These are phyloP conservation scores for Coemansia umbellata DNA, from an alignment of 192 early-diverging fungal genomes.

Conservation along the genomic window DNA sequence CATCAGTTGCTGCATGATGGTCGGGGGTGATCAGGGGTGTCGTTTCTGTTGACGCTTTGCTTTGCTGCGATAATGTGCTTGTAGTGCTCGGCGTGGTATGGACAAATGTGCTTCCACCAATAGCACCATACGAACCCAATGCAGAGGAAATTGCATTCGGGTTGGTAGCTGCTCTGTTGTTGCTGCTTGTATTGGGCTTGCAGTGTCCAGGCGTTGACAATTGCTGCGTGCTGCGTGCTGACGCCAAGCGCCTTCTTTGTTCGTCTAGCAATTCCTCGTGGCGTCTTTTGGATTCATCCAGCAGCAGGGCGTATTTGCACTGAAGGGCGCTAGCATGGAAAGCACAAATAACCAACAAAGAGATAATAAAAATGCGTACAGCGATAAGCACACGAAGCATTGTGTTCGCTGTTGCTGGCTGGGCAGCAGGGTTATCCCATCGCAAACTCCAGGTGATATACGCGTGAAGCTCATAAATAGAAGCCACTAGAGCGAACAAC, in stretches of 20 bases:
- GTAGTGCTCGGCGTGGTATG: slow-evolving; percentile 10
- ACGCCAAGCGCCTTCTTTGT: background rate
- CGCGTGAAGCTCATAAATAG: slow-evolving; percentile 33
- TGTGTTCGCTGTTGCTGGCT: slow-evolving; percentile 22
- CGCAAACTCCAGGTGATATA: slow-evolving; percentile 33
- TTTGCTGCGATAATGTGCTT: slow-evolving; percentile 10
- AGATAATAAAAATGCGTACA: slow-evolving; percentile 34
- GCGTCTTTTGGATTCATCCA: background rate
- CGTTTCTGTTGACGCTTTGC: slow-evolving; percentile 10
- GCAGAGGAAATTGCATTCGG: background rate
- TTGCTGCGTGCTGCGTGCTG: background rate
- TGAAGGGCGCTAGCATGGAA: slow-evolving; percentile 11
- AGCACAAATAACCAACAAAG: slow-evolving; percentile 22
- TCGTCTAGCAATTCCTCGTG: background rate
- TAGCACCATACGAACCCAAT: slow-evolving; percentile 14
- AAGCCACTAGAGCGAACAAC: slow-evolving; percentile 36
- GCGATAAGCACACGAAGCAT: slow-evolving; percentile 44
- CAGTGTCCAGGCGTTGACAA: background rate
- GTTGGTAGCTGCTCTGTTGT: background rate
- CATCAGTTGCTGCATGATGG: background rate
- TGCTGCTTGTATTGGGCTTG: background rate
- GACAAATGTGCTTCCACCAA: background rate
- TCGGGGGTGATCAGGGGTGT: slow-evolving; percentile 24
- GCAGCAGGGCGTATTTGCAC: background rate
- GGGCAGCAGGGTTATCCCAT: background rate